Evolutionary conservation across 495 filamentous ascomycete species (phyloP).

Genomic region (Aspergillus affinis): DNA sequence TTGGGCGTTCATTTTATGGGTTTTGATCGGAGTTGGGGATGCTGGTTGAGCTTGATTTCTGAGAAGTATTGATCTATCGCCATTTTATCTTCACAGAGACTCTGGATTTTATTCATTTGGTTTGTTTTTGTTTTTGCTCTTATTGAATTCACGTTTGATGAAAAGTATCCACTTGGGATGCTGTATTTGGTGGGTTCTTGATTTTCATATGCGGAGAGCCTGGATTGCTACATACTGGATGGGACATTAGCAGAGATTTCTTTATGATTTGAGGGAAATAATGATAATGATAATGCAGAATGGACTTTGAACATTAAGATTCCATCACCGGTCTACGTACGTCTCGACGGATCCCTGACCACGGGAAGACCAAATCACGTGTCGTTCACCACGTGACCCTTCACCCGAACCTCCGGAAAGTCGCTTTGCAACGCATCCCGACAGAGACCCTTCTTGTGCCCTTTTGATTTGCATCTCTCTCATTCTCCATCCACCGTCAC

Average conservation of each 20-base stretch:
- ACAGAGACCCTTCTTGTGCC: conserved; percentile 11
- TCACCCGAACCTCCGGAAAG: conserved; percentile 30
- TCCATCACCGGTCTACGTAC: too few species aligned
- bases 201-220: neutral
- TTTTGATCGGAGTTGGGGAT: neutral
- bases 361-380: neutral
- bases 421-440: conserved; percentile 39
- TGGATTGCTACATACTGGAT: neutral
- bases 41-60: neutral
- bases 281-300: neutral
- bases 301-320: too few species aligned
- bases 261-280: too few species aligned
- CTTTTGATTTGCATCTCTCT: conserved; percentile 23
- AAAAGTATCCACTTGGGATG: neutral
- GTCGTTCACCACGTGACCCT: conserved; percentile 30
- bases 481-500: conserved; percentile 50
- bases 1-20: neutral
- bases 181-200: neutral
- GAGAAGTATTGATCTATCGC: neutral
- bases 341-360: neutral
- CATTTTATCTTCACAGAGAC: neutral
- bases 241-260: neutral
- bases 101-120: neutral
- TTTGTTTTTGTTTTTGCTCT: neutral
- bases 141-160: neutral